These are phyloP conservation scores for Globisporangium alternatum DNA, from an alignment of 352 stramenopile species.

Conservation along the genomic window DNA sequence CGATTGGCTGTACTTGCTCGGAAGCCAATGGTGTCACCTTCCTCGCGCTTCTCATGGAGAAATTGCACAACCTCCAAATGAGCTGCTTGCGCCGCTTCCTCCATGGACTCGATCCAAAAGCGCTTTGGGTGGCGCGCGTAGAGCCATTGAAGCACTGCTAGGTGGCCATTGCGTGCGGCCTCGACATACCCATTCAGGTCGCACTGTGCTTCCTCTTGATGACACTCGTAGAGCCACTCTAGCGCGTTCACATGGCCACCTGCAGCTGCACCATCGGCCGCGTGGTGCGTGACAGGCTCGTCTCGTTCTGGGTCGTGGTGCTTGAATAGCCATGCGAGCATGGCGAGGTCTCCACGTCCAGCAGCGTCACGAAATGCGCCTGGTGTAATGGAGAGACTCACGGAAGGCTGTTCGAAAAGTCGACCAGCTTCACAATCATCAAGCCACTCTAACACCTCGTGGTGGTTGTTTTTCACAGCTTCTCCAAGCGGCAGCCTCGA, in stretches of 20 bases:
- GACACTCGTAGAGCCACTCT: background rate
- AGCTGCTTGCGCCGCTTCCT: no score
- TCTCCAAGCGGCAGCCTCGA: background rate
- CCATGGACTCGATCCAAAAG: background rate
- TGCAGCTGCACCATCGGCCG: background rate
- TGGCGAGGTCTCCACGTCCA: conserved; percentile 1
- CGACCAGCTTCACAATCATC: background rate
- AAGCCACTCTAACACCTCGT: background rate
- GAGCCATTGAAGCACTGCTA: background rate
- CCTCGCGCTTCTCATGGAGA: no score
- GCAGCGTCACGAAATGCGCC: background rate
- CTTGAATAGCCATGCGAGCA: background rate
- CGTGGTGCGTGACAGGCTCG: background rate
- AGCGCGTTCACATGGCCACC: background rate
- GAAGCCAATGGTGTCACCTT: no score
- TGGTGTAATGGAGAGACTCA: background rate
- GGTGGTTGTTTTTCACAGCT: background rate
- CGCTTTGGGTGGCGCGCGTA: background rate
- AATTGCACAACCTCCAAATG: no score
- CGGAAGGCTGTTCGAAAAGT: background rate
- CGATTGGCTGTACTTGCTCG: no score
- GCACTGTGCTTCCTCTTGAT: background rate
- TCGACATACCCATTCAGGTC: background rate
- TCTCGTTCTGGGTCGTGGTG: background rate
- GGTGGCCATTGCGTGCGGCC: background rate